phyloP scores from a whole-genome alignment of 2,329 filamentous ascomycete species.

The Diaporthe sp. region DNA sequence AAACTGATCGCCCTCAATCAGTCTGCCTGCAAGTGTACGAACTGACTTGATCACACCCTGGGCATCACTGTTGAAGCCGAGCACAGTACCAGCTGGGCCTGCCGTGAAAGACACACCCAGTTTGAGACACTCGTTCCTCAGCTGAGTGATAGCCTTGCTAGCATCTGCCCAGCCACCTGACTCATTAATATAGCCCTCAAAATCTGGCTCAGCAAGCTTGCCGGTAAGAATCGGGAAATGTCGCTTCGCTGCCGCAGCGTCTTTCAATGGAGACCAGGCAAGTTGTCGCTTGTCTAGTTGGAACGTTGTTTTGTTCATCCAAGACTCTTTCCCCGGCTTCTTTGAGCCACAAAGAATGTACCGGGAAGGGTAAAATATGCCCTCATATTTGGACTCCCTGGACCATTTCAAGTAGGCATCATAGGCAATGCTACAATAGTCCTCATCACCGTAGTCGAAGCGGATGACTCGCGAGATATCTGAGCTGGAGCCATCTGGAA shows the following conservation, averaged over 20 bases:
- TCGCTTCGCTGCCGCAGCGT: background rate
- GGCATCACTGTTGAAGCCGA: slow-evolving; percentile 6
- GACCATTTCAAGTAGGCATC: background rate
- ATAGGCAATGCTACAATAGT: background rate
- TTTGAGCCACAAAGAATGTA: background rate
- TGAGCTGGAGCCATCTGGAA: slow-evolving; percentile 2
- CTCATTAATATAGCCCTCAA: background rate
- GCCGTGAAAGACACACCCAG: background rate
- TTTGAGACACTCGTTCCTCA: background rate
- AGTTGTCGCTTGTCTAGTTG: background rate
- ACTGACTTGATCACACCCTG: background rate
- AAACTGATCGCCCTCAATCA: background rate
- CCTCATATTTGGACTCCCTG: background rate
- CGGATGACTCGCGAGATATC: background rate
- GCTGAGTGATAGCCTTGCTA: background rate
- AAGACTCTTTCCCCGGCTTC: background rate
- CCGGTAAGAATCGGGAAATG: background rate
- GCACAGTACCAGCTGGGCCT: background rate
- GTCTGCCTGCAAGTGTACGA: background rate
- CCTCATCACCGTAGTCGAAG: slow-evolving; percentile 6
- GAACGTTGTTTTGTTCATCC: background rate
- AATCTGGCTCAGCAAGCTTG: background rate
- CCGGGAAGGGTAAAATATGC: background rate
- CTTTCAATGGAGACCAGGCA: background rate
- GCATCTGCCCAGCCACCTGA: background rate